Evolutionary conservation across 2,329 filamentous ascomycete genomes (phyloP).

Genomic region (Curvularia sp.): DNA sequence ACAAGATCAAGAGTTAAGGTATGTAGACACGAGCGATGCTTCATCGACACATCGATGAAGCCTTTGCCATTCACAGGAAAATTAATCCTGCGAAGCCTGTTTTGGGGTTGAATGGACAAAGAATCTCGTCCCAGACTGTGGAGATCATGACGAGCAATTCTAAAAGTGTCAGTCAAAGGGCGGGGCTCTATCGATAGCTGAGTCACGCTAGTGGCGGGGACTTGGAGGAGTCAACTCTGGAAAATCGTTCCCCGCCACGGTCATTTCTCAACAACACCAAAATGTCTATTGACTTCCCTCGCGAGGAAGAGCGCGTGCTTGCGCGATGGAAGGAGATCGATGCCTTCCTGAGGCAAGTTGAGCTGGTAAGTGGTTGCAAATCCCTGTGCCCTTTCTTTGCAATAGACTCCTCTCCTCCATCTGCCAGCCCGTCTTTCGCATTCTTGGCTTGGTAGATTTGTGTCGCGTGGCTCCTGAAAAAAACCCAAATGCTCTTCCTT

Average conservation of each 20-base stretch:
- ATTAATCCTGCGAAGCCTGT: not conserved
- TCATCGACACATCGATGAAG: not conserved
- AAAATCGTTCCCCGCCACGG: conserved; percentile 42
- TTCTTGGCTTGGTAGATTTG: not conserved
- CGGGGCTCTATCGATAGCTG: conserved; percentile 35
- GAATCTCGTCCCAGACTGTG: not conserved
- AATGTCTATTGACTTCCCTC: conserved; percentile 92
- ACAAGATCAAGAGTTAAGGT: not conserved
- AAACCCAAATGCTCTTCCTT: not conserved
- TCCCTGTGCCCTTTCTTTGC: not conserved
- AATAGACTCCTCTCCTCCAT: not conserved
- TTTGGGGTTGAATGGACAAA: not conserved
- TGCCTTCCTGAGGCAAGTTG: conserved; percentile 86
- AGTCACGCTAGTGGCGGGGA: conserved; percentile 30
- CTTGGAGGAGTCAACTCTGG: conserved; percentile 34
- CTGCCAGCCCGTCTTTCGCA: not conserved
- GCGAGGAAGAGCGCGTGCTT: conserved; percentile 86
- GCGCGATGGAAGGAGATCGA: conserved; percentile 89
- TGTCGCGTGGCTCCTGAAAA: not conserved
- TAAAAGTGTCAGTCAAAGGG: not conserved
- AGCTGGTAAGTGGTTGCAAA: conserved; percentile 60
- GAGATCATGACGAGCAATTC: not conserved
- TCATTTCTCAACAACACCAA: conserved; percentile 27
- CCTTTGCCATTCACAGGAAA: not conserved
- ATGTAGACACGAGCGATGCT: not conserved